Evolutionary conservation across 768 basidiomycete species (phyloP), one percentile per base, ranked within the genome.

Genomic region (Hygrocybe coccinea): DNA sequence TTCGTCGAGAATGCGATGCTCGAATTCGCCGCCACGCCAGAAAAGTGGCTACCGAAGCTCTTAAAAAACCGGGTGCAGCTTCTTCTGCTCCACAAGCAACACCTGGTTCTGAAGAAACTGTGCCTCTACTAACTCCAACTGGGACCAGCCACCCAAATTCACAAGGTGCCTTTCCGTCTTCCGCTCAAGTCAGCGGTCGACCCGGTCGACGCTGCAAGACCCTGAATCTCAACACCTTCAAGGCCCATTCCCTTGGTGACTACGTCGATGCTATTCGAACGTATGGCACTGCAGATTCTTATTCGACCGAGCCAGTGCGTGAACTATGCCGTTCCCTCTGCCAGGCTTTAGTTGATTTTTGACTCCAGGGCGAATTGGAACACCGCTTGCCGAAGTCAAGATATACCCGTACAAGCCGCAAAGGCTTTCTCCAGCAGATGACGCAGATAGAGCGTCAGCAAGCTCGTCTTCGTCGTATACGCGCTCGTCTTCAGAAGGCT

Each of bases 361-460:
- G 33, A 9, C 5, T 44, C 14, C 29, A 76, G 74, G 68, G 71
- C 1, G 73, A 78, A 51, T 60, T 65, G 0, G 63, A 73, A 52
- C 76, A 76, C 50, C 56, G 56, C 0, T 50, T 41, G 0, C 60
- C 66, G 8, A 76, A 77, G 55, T 47, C 47, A 0, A 66, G 67
- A 44, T 76, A 72, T 36, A 36, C 56, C 0, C 46, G 59, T 0
- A 69, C 66, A 0, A 71, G 68, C 57, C 71, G 71, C 46, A 65
- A 60, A 17, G 52, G 62, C 1, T 58, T 59, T 19, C 54, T 45
- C 1, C 25, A 21, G 0, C 64, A 68, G 14, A 72, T 76, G 19
- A 62, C 65, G 0, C 60, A 29, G 34, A 53, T 52, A 5, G 56
- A 58, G 50, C 46, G 54, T 4, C 39, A 46, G 24, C 53, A 57